Base-by-base conservation (phyloP, 2,329 filamentous ascomycete species). In the Ascochyta viciae-villosae region DNA sequence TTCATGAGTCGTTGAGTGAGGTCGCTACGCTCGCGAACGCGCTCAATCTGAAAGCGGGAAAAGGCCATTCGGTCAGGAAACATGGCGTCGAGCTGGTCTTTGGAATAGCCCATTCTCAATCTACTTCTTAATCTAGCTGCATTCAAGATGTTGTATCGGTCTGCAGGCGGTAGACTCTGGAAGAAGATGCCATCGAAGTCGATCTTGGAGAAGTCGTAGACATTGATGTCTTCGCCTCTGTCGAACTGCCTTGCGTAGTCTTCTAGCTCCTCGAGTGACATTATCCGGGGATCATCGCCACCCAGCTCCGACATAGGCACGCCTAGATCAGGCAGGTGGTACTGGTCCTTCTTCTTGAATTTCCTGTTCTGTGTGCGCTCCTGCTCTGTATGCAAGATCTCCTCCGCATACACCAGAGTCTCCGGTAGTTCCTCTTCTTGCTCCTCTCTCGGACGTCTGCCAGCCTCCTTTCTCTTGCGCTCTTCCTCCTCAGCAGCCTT, bases 21-120 rank as follows among this genome's bases (percentile, higher is more conserved):
- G 60, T 96, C 90, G 68, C 99, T 99, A 45, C 96, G 84, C 77
- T 99, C 94, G 64, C 85, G 87, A 10, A 98, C 96, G 54, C 95
- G 83, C 72, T 98, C 95, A 54, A 99, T 96, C 76, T 99, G 95
- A 70, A 99, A 99, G 58, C 84, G 89, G 1, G 93, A 97, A 71
- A 99, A 99, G 0, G 89, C 95, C 92, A 99, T 97, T 24, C 95
- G 87, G 73, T 99, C 90, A 0, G 95, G 94, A 73, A 99, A 99
- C 95, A 99, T 99, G 41, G 83, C 86, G 64, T 98, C 93, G 13
- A 99, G 78, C 76, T 99, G 95, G 62, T 99, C 94, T 76, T 98
- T 98, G 53, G 91, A 96, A 67, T 96, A 85, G 0, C 95, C 95
- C 94, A 99, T 96, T 72, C 95, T 87, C 68, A 99, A 81, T 49